Evolutionary conservation across 1,284 basidiomycete genomes (phyloP), one percentile per base, ranked within the genome.

Genomic region (Fomitopsis schrenkii): DNA sequence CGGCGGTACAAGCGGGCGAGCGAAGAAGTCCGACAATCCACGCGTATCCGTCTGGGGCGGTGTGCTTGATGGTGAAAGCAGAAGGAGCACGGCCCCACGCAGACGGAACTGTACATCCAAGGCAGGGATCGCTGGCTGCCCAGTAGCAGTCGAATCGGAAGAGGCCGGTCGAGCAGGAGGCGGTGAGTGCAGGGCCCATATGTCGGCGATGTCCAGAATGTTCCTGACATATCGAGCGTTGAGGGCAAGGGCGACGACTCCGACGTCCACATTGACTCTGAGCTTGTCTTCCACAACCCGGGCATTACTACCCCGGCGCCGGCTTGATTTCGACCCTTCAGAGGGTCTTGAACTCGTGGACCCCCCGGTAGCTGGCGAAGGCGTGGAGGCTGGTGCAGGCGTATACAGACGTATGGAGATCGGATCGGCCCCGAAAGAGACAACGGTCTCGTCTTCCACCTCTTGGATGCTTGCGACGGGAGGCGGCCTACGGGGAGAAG

Each of bases 381-480:
- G 53, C 44, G 38, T 55, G 45, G 22, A 55, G 52, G 19, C 30
- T 17, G 19, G 60, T 10, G 67, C 67, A 54, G 83, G 80, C 0
- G 83, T 88, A n/a, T 75, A 76, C 17, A 90, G 68, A 58, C 77
- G 78, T 56, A 91, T 64, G 5, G 80, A 68, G 54, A 90, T 77
- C 15, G 90, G 82, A 26, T 84, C 80, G 40, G 79, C 70, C 33
- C 83, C 83, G 55, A 90, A 78, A 2, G 85, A 86, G 28, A 89
- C 58, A 26, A 92, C 66, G 3, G 74, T 72, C 52, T 85, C 81
- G 36, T 81, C 80, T 58, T 67, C 66, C 28, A 71, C 64, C 38
- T 71, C 71, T 6, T n/a, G n/a, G 26, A 45, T 54, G 8, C 58
- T 54, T 0, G 63, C 56, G 17, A 57, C 12, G 8, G 26, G 44